A percentile compares a stretch with the other conserved stretches of the same genome.
These are phyloP conservation scores for Phytopythium delawarense DNA, from an alignment of 352 stramenopile species.

Conservation along the genomic window DNA sequence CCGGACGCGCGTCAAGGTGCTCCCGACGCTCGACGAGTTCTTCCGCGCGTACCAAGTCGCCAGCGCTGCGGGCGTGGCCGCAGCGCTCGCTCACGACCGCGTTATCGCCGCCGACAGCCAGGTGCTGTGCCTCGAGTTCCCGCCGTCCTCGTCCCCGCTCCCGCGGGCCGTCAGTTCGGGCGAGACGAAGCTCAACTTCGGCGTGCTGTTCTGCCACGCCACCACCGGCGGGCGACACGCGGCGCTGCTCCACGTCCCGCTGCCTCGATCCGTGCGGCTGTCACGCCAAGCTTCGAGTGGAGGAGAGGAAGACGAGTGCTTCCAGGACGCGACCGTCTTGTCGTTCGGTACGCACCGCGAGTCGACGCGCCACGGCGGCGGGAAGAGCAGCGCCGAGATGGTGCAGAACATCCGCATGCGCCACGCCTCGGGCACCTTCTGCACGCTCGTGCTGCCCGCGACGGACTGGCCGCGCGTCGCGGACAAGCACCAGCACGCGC, in stretches of 20 bases:
- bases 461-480: slow-evolving; percentile 43
- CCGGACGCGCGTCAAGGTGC: slow-evolving; percentile 34
- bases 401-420: slow-evolving; percentile 87
- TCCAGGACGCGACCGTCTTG: slow-evolving; percentile 60
- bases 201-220: slow-evolving; percentile 50
- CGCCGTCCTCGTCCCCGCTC: neutral
- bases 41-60: slow-evolving; percentile 33
- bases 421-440: slow-evolving; percentile 75
- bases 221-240: slow-evolving; percentile 9
- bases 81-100: slow-evolving; percentile 22
- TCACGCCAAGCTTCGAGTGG: slow-evolving; percentile 7
- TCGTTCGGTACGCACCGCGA: slow-evolving; percentile 59
- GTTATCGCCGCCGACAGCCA: slow-evolving; percentile 25
- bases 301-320: slow-evolving; percentile 29
- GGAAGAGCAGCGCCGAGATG: slow-evolving; percentile 77
- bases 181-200: slow-evolving; percentile 36
- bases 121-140: slow-evolving; percentile 58
- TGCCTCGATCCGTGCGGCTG: slow-evolving; percentile 33
- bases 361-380: slow-evolving; percentile 51
- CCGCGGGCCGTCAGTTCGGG: neutral
- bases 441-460: slow-evolving; percentile 53
- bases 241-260: slow-evolving; percentile 49
- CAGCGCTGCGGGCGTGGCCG: slow-evolving; percentile 22
- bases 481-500: slow-evolving; percentile 27
- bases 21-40: slow-evolving; percentile 33